Evolutionary conservation across 768 basidiomycete genomes (phyloP).

Genomic region (Naganishia friedmannii): DNA sequence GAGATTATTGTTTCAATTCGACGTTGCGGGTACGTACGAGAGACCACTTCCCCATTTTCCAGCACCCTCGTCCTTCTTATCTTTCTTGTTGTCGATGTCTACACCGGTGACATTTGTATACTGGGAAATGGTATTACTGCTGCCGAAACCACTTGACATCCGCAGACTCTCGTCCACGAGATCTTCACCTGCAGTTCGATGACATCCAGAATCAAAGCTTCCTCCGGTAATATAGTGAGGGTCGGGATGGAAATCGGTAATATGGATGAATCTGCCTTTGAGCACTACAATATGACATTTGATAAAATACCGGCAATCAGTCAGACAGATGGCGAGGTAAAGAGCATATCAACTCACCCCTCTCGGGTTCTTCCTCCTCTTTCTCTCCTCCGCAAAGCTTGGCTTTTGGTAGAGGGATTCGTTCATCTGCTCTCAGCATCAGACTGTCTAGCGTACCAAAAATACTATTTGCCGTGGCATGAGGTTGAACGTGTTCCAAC

Average conservation of each 20-base stretch:
- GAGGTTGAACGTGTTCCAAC: background rate
- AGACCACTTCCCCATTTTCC: constrained; percentile 48
- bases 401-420: background rate
- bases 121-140: constrained; percentile 12
- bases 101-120: constrained; percentile 35
- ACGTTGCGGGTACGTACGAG: constrained; percentile 38
- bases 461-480: background rate
- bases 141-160: background rate
- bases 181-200: constrained; percentile 35
- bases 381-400: no score
- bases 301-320: background rate
- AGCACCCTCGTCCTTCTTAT: constrained; percentile 32
- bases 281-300: constrained; percentile 17
- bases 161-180: background rate
- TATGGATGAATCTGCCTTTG: constrained; percentile 49
- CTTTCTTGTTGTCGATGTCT: background rate
- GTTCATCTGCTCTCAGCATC: constrained; percentile 1
- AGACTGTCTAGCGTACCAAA: background rate
- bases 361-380: constrained; percentile 6
- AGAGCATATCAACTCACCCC: background rate
- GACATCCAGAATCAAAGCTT: constrained; percentile 47
- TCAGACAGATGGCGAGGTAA: no score
- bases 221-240: constrained; percentile 44
- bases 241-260: constrained; percentile 52
- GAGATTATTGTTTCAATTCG: background rate